Base-by-base conservation (phyloP, 495 filamentous ascomycete species). In the Aspergillus carlsbadensis region DNA sequence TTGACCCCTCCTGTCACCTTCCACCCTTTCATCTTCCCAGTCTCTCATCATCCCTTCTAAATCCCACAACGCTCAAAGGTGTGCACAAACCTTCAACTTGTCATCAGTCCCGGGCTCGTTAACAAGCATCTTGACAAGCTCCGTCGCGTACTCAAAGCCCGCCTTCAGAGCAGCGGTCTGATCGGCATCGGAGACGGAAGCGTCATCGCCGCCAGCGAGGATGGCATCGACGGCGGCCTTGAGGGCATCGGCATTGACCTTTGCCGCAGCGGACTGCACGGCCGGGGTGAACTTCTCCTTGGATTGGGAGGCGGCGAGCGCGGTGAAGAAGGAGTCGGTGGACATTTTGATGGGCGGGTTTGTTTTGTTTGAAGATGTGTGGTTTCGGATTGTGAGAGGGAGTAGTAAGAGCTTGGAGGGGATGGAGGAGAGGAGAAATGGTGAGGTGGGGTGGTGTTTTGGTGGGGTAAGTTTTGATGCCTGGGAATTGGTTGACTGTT, bases 91-190 rank as follows among this genome's bases (percentile, higher is more conserved):
- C 75, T 89, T 60, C 37, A 84, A 70, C 60, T 82, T 69, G 63
- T 86, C 84, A 43, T 78, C 73, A 48, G 78, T 67, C 10, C 64
- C 69, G 5, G 81, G 81, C 49, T 78, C 75, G 10, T 70, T 66
- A 56, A 74, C 70, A 45, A 81, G 77, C 76, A 88, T 84, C 66
- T 77, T 77, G 60, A 86, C 81, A 50, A 88, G 82, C 68, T 73
- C 69, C n/a, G 69, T 61, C 15, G 74, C 74, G 57, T 67, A 70
- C 60, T 74, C 65, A 46, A 78, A 76, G 3, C 65, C 73, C 11
- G 62, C 62, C 54, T 69, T 70, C 20, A 76, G 60, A 24, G 67
- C 64, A 1, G 34, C 66, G 47, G 58, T 56, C 60, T 65, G 57
- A 3, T 61, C 65, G 43, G 52, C 59, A 18, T 55, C 50, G 2